Conservation (phyloP, 164 flowering plant genomes). For the Kalanchoe fedtschenkoi region DNA sequence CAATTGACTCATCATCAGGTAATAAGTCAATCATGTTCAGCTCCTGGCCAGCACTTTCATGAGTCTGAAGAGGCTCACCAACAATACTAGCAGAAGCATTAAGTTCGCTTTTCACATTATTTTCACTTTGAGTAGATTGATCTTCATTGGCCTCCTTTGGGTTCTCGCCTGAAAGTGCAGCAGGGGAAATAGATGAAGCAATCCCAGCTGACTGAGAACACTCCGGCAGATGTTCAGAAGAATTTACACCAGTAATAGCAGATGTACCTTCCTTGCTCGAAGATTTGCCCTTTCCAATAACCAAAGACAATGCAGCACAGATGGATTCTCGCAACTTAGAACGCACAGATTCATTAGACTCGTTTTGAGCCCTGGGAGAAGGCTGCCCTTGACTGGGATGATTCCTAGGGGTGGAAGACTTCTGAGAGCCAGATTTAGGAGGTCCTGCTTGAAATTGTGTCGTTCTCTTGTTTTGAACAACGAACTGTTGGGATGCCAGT, state of each 20-base stretch:
- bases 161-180: not conserved
- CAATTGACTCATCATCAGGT: slow-evolving; percentile 41
- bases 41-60: slow-evolving; percentile 25
- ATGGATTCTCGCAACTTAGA: slow-evolving; percentile 80
- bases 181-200: not conserved
- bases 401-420: slow-evolving; percentile 14
- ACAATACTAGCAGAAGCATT: slow-evolving; percentile 12
- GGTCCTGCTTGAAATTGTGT: slow-evolving; percentile 18
- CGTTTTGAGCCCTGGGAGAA: slow-evolving; percentile 30
- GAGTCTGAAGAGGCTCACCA: slow-evolving; percentile 13
- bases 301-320: slow-evolving; percentile 68
- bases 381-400: slow-evolving; percentile 25
- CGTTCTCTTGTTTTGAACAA: slow-evolving; percentile 19
- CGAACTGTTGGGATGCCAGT: slow-evolving; percentile 13
- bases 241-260: not conserved
- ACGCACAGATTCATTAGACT: slow-evolving; percentile 63
- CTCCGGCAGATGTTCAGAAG: not conserved
- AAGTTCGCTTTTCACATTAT: slow-evolving; percentile 14
- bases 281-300: slow-evolving; percentile 25
- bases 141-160: slow-evolving; percentile 20
- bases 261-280: slow-evolving; percentile 4
- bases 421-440: slow-evolving; percentile 20
- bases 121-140: slow-evolving; percentile 8
- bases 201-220: not conserved
- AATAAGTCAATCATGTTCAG: slow-evolving; percentile 30